phyloP scores from a whole-genome alignment of 495 filamentous ascomycete species.

The Aspergillus cavernicola region DNA sequence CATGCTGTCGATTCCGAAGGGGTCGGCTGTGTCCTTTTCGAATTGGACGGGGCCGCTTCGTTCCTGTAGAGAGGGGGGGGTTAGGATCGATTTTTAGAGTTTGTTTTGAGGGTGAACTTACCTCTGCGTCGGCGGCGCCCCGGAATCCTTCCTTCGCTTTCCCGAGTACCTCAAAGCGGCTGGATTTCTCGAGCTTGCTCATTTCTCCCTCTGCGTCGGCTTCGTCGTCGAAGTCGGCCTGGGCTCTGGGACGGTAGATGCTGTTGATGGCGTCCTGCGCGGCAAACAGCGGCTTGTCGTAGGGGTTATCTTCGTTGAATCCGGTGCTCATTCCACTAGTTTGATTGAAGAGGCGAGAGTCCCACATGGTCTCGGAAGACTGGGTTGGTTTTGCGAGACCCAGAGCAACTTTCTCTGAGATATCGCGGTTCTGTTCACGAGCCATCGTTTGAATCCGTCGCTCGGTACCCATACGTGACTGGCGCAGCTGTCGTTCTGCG shows the following conservation, averaged over 20 bases:
- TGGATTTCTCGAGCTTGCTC: slow-evolving; percentile 78
- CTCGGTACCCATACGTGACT: slow-evolving; percentile 94
- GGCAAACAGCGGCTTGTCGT: slow-evolving; percentile 96
- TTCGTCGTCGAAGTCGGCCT: slow-evolving; percentile 66
- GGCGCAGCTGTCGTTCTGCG: slow-evolving; percentile 82
- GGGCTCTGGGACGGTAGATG: slow-evolving; percentile 82
- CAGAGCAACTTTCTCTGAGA: slow-evolving; percentile 94
- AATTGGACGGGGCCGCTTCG: slow-evolving; percentile 95
- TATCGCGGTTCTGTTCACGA: slow-evolving; percentile 92
- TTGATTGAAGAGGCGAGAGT: slow-evolving; percentile 94
- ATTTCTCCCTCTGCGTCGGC: slow-evolving; percentile 80
- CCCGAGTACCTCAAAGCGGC: slow-evolving; percentile 83
- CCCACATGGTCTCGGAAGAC: slow-evolving; percentile 89
- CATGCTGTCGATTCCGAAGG: slow-evolving; percentile 91
- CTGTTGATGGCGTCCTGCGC: slow-evolving; percentile 93
- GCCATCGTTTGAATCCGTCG: slow-evolving; percentile 86
- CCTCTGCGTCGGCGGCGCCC: slow-evolving; percentile 83
- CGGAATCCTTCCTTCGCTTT: slow-evolving; percentile 82
- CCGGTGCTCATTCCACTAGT: slow-evolving; percentile 81
- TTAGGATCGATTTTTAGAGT: background rate
- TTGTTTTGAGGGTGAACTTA: slow-evolving; percentile 31
- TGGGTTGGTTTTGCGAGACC: slow-evolving; percentile 93
- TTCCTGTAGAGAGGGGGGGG: slow-evolving; percentile 39
- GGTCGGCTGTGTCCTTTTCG: slow-evolving; percentile 85
- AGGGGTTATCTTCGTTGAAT: slow-evolving; percentile 96